Base-by-base conservation (phyloP, 2,329 filamentous ascomycete genomes). In the Trichophyton benhamiae region DNA sequence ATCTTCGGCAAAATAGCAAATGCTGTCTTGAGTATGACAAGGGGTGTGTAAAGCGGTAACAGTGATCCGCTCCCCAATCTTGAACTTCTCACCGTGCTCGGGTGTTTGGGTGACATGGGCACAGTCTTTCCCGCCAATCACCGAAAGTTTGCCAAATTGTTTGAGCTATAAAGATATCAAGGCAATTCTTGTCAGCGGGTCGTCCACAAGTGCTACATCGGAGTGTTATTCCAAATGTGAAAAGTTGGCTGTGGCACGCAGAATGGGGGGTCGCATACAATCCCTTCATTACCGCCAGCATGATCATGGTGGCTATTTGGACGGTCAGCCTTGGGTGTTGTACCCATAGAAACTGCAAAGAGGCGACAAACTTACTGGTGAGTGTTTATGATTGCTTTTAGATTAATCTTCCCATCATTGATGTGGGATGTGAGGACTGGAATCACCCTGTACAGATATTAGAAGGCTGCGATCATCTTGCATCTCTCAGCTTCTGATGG, bases 21-120 rank as follows among this genome's bases (percentile, higher is more conserved):
- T 96, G 74, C 91, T 96, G 77, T 99, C 94, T 77, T 96, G 91
- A 1, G 94, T 99, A 73, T 99, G 94, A 74, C 94, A 99, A 1
- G 94, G 94, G 11, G 94, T 99, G 76, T 97, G 88, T n/a, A 97
- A 79, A 25, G 89, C 88, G 71, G 83, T 92, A 62, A 96, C 87
- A 13, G 82, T 81, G 73, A 99, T 94, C 67, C 82, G 81, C 46
- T 83, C 79, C 61, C 94, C 94, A 64, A 99, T 84, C 65, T 83
- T 87, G 79, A 96, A 96, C 2, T 80, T 83, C 66, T 89, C 84
- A 44, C 86, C 84, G 72, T 97, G 83, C 2, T 77, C 75, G 0
- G 92, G 92, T 0, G 87, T 95, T 67, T 80, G 80, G 25, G 86
- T 91, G 55, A 96, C 92, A 25, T 83, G 83, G 65, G 87, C 81